phyloP scores from a whole-genome alignment of 2,329 filamentous ascomycete genomes.

The Coleophoma eucalyptorum region DNA sequence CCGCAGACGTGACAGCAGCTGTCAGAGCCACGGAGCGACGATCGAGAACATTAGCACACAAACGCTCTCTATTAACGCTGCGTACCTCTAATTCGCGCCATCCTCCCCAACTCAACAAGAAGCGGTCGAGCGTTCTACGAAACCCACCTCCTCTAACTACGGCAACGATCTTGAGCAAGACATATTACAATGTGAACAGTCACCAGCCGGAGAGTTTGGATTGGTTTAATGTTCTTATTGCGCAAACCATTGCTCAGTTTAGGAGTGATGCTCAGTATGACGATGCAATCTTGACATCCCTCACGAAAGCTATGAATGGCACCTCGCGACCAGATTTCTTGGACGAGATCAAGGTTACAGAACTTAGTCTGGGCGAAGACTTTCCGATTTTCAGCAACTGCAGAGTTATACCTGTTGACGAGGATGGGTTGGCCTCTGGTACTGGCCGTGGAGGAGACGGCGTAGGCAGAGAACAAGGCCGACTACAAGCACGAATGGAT shows the following conservation, averaged over 20 bases:
- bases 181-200: slow-evolving; percentile 93
- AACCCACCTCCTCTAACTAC: slow-evolving; percentile 77
- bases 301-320: slow-evolving; percentile 87
- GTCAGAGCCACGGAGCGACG: slow-evolving; percentile 71
- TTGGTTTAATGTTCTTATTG: slow-evolving; percentile 98
- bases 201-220: slow-evolving; percentile 96
- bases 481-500: slow-evolving; percentile 92
- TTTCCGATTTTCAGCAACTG: slow-evolving; percentile 99
- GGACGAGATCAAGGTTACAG: slow-evolving; percentile 89
- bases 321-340: slow-evolving; percentile 83
- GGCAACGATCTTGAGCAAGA: slow-evolving; percentile 91
- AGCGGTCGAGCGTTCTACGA: slow-evolving; percentile 69
- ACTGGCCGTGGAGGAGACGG: slow-evolving; percentile 16
- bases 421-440: slow-evolving; percentile 63
- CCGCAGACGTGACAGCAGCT: slow-evolving; percentile 74
- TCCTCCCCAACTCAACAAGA: slow-evolving; percentile 47
- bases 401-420: slow-evolving; percentile 85
- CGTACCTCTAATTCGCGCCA: slow-evolving; percentile 32
- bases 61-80: slow-evolving; percentile 66
- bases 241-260: slow-evolving; percentile 94
- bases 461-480: slow-evolving; percentile 54
- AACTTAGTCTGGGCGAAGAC: slow-evolving; percentile 91
- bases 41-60: slow-evolving; percentile 71
- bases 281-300: slow-evolving; percentile 79
- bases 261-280: slow-evolving; percentile 88